A percentile compares a stretch with the other conserved stretches of the same genome.
Evolutionary conservation across 805 yeast genomes (phyloP).

Genomic region (Blastobotrys peoriensis): DNA sequence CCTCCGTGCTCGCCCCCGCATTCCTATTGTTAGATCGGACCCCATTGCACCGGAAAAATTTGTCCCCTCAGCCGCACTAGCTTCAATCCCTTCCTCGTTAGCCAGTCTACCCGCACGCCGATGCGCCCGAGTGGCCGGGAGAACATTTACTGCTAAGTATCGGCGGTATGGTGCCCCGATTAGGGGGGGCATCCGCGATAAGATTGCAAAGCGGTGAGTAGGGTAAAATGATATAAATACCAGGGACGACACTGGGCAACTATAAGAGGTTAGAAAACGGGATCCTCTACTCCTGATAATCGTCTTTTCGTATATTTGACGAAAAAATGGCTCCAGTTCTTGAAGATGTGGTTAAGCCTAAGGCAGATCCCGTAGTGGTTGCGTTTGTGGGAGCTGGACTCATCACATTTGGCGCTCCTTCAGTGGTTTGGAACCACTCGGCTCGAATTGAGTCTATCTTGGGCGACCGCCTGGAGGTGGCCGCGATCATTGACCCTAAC

Average conservation of each 20-base stretch:
- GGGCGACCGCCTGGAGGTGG: slow-evolving; percentile 15
- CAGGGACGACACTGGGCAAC: too few species aligned
- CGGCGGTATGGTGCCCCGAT: not conserved
- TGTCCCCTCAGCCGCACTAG: not conserved
- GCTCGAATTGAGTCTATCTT: slow-evolving; percentile 15
- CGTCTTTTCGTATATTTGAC: too few species aligned
- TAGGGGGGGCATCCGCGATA: not conserved
- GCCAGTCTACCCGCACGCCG: not conserved
- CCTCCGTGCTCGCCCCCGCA: not conserved
- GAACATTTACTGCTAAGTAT: not conserved
- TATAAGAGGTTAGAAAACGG: too few species aligned
- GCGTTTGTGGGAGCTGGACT: slow-evolving; percentile 13
- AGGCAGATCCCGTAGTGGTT: slow-evolving; percentile 1
- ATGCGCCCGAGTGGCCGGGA: not conserved
- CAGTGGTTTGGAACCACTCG: slow-evolving; percentile 20
- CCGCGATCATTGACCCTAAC: slow-evolving; percentile 17
- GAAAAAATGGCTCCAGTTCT: not conserved
- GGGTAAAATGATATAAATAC: too few species aligned
- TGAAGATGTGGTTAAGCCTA: not conserved
- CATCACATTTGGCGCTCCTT: slow-evolving; percentile 18
- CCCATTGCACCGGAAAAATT: not conserved
- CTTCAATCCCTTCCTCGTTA: not conserved
- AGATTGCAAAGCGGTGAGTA: too few species aligned
- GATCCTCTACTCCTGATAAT: too few species aligned
- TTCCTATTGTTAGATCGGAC: not conserved